Conservation (phyloP, 768 basidiomycete genomes). For the Leucosporidium scottii region DNA sequence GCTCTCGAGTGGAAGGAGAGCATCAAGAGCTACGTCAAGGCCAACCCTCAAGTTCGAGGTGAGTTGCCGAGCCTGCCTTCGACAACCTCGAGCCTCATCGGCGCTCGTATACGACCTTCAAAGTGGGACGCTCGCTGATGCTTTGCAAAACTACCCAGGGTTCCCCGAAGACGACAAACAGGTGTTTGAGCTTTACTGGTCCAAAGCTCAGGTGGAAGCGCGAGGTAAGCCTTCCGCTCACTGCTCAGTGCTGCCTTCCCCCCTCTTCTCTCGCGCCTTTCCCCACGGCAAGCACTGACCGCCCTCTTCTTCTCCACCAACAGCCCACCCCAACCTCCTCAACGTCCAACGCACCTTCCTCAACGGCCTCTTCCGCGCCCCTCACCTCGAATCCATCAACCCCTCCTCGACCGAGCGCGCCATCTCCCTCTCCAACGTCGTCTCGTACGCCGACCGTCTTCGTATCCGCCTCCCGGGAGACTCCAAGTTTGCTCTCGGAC, state of each 20-base stretch:
- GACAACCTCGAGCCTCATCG: no score
- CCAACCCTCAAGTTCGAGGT: background rate
- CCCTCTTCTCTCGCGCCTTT: no score
- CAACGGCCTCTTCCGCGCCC: background rate
- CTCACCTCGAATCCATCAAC: background rate
- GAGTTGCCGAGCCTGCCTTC: no score
- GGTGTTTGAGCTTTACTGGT: background rate
- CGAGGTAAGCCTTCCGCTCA: background rate
- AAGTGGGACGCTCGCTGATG: no score
- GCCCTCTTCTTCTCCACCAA: background rate
- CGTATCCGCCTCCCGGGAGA: slow-evolving; percentile 69
- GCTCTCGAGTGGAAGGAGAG: background rate
- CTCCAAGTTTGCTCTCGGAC: slow-evolving; percentile 49
- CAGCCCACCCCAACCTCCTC: background rate
- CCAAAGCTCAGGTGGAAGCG: background rate
- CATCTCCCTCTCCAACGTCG: slow-evolving; percentile 8
- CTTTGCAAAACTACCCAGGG: no score
- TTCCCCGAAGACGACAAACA: background rate
- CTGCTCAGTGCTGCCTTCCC: no score
- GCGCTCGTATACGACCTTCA: no score
- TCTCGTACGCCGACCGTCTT: slow-evolving; percentile 72
- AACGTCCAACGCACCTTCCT: background rate
- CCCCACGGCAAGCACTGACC: no score
- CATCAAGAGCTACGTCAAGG: background rate
- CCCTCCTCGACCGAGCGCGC: background rate